Evolutionary conservation across 2,329 filamentous ascomycete species (phyloP).

Genomic region (Aulographum hederae): DNA sequence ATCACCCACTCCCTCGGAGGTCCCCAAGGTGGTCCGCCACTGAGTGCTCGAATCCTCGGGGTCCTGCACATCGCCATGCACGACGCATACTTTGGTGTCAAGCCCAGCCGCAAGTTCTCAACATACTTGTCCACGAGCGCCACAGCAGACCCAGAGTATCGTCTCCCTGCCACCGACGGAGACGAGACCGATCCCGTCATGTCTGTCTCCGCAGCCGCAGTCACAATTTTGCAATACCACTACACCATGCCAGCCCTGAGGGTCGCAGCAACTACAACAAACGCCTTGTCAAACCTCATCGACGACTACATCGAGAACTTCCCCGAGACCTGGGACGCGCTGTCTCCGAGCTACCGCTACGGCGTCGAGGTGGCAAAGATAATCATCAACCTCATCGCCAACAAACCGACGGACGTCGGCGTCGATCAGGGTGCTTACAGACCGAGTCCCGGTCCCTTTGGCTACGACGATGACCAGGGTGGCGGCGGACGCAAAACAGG

Average conservation of each 20-base stretch:
- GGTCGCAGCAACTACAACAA: constrained; percentile 7
- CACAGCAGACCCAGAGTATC: constrained; percentile 4
- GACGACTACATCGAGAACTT: constrained; percentile 4
- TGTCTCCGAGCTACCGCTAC: constrained; percentile 9
- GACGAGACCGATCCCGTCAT: constrained; percentile 8
- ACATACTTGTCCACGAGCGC: constrained; percentile 7
- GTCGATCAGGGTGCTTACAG: constrained; percentile 7
- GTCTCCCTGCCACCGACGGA: constrained; percentile 6
- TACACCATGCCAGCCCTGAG: constrained; percentile 6
- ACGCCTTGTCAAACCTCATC: constrained; percentile 6
- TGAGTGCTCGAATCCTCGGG: no score
- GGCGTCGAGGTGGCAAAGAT: constrained; percentile 9
- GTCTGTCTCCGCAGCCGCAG: constrained; percentile 10
- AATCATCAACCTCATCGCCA: constrained; percentile 9
- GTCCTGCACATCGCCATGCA: constrained; percentile 11
- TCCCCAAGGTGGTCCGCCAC: no score
- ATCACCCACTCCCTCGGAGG: no score
- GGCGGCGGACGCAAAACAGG: no score
- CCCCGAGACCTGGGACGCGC: constrained; percentile 6
- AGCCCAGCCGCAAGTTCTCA: constrained; percentile 5
- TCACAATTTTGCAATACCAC: constrained; percentile 8
- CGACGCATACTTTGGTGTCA: constrained; percentile 12
- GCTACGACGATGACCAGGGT: no score
- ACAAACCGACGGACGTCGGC: constrained; percentile 5
- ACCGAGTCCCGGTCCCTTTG: constrained; percentile 7